A percentile compares a stretch with the other conserved stretches of the same genome.
These are phyloP conservation scores for Oleoguttula mirabilis DNA, from an alignment of 495 filamentous ascomycete species.

Conservation along the genomic window DNA sequence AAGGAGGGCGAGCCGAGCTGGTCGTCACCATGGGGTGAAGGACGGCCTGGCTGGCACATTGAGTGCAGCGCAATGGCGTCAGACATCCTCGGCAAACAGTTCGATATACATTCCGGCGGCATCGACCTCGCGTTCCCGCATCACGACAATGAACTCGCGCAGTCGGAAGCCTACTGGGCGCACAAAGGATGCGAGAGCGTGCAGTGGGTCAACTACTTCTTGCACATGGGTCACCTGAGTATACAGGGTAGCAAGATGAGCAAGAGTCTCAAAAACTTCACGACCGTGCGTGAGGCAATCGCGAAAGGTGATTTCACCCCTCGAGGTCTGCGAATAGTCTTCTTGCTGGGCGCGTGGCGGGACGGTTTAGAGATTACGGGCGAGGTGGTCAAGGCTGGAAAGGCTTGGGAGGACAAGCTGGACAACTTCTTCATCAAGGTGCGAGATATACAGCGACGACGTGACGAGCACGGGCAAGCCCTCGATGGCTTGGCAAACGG, in stretches of 20 bases:
- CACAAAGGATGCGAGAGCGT: constrained; percentile 17
- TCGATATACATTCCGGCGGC: constrained; percentile 91
- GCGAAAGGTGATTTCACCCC: constrained; percentile 65
- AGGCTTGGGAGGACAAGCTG: constrained; percentile 68
- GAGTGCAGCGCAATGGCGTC: constrained; percentile 97
- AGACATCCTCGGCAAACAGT: constrained; percentile 61
- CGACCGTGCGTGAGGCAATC: constrained; percentile 81
- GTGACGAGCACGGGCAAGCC: neutral
- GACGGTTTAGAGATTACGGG: constrained; percentile 84
- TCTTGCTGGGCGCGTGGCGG: constrained; percentile 79
- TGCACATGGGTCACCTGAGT: constrained; percentile 89
- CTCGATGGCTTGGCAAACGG: neutral
- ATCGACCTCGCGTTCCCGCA: constrained; percentile 91
- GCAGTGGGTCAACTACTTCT: constrained; percentile 91
- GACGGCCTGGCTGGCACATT: constrained; percentile 93
- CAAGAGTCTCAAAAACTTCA: constrained; percentile 92
- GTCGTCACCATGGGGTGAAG: constrained; percentile 74
- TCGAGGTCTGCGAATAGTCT: constrained; percentile 70
- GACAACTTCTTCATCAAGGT: constrained; percentile 87
- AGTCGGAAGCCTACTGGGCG: constrained; percentile 78
- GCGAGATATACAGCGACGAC: constrained; percentile 42
- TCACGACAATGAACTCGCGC: constrained; percentile 92
- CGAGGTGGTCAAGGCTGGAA: constrained; percentile 60
- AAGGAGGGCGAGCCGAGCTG: constrained; percentile 89
- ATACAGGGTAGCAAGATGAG: constrained; percentile 92